Evolutionary conservation across 2,329 filamentous ascomycete genomes (phyloP).

Genomic region (Pestalotiopsis sp.): DNA sequence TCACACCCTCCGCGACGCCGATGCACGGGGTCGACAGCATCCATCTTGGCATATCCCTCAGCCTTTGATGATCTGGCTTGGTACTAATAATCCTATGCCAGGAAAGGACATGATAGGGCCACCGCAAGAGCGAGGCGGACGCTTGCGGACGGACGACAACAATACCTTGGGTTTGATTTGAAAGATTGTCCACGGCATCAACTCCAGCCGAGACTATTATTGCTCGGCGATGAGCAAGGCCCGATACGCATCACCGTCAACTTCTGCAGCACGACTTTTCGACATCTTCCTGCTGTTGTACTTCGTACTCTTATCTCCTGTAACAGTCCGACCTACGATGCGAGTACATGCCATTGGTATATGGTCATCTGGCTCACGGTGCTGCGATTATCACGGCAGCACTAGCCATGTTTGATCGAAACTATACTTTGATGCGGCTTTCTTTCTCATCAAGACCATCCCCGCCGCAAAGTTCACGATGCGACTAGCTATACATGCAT

Average conservation of each 20-base stretch:
- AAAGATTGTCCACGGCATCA: background rate
- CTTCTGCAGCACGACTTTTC: no score
- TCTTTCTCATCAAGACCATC: background rate
- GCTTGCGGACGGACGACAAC: background rate
- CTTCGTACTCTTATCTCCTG: no score
- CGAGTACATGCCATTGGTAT: no score
- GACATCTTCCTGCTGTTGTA: no score
- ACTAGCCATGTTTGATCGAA: background rate
- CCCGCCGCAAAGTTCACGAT: background rate
- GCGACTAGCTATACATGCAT: background rate
- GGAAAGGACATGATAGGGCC: background rate
- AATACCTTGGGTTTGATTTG: background rate
- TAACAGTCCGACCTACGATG: no score
- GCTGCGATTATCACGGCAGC: background rate
- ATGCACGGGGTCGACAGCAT: conserved; percentile 13
- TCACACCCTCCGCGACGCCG: conserved; percentile 21
- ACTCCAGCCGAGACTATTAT: no score
- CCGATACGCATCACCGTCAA: no score
- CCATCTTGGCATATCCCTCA: background rate
- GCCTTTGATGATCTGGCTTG: background rate
- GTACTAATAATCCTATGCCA: background rate
- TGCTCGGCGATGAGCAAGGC: no score
- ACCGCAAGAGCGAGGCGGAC: background rate
- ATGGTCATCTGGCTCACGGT: background rate
- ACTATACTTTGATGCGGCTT: background rate